Percentiles rank a stretch among this genome's conserved stretches.
phyloP scores from a whole-genome alignment of 2,329 filamentous ascomycete genomes.

The Neopestalotiopsis clavispora region DNA sequence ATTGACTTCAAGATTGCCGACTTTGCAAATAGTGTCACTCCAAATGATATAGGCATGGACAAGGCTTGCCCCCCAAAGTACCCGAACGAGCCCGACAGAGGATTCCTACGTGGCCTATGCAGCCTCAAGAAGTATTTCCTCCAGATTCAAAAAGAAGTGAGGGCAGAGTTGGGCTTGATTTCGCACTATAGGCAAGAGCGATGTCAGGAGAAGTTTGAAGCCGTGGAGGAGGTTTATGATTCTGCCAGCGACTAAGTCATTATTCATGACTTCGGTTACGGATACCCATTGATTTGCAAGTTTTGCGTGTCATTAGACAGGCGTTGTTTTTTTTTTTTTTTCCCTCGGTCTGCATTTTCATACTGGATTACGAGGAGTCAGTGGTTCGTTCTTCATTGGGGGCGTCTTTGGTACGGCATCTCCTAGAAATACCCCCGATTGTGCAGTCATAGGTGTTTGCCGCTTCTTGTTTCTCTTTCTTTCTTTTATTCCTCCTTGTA shows the following conservation, averaged over 20 bases:
- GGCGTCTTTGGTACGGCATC: slow-evolving; percentile 6
- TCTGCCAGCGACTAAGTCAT: slow-evolving; percentile 16
- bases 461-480: slow-evolving; percentile 2
- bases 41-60: slow-evolving; percentile 71
- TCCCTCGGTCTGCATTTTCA: slow-evolving; percentile 11
- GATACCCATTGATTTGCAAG: slow-evolving; percentile 3
- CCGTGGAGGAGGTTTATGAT: slow-evolving; percentile 7
- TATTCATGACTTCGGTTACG: not conserved
- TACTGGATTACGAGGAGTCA: slow-evolving; percentile 11
- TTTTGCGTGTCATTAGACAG: slow-evolving; percentile 4
- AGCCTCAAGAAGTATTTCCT: slow-evolving; percentile 84
- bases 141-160: slow-evolving; percentile 81
- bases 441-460: slow-evolving; percentile 7
- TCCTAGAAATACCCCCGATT: slow-evolving; percentile 12
- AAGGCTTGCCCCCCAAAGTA: slow-evolving; percentile 80
- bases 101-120: slow-evolving; percentile 84
- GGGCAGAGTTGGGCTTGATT: slow-evolving; percentile 53
- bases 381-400: not conserved
- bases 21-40: slow-evolving; percentile 96
- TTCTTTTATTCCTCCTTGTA: not conserved
- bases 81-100: slow-evolving; percentile 80
- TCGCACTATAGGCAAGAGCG: slow-evolving; percentile 15
- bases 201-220: slow-evolving; percentile 2
- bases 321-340: not conserved
- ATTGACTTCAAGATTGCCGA: slow-evolving; percentile 98